Evolutionary conservation across 495 filamentous ascomycete genomes (phyloP).

Genomic region (Lophiotrema nucula): DNA sequence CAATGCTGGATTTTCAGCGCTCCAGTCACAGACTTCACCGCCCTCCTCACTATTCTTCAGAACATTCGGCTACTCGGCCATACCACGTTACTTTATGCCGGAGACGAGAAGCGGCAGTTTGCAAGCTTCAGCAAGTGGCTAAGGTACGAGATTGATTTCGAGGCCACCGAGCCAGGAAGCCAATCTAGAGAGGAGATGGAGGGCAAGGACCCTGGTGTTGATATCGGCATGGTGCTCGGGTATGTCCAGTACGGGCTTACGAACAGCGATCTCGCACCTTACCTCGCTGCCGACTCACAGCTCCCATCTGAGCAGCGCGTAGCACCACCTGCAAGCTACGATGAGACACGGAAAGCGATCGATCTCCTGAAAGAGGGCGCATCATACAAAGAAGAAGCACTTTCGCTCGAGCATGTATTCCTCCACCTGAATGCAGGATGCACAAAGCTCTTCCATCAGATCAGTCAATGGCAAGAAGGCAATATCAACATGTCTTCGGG

Average conservation of each 20-base stretch:
- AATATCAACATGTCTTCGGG: conserved; percentile 26
- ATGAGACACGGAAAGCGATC: conserved; percentile 23
- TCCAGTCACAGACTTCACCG: conserved; percentile 46
- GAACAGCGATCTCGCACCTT: conserved; percentile 22
- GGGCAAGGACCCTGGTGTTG: conserved; percentile 36
- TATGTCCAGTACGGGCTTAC: conserved; percentile 37
- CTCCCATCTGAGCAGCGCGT: not conserved
- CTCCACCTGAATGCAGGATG: conserved; percentile 5
- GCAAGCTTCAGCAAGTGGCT: conserved; percentile 80
- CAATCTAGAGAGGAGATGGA: conserved; percentile 49
- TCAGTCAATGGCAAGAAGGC: conserved; percentile 24
- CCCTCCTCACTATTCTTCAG: conserved; percentile 42
- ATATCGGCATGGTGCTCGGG: conserved; percentile 33
- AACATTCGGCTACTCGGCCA: conserved; percentile 65
- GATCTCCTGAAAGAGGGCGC: conserved; percentile 23
- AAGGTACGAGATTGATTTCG: conserved; percentile 73
- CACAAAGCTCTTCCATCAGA: conserved; percentile 15
- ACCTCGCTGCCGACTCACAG: conserved; percentile 5
- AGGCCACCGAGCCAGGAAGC: conserved; percentile 47
- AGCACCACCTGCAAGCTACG: conserved; percentile 7
- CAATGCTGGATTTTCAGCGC: conserved; percentile 66
- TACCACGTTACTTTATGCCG: conserved; percentile 66
- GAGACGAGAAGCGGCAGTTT: conserved; percentile 78
- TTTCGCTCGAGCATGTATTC: conserved; percentile 21
- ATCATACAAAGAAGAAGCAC: conserved; percentile 18